Evolutionary conservation across 139 green algal genomes (phyloP), one percentile per base, ranked within the genome.

Genomic region (Micromonas commoda): DNA sequence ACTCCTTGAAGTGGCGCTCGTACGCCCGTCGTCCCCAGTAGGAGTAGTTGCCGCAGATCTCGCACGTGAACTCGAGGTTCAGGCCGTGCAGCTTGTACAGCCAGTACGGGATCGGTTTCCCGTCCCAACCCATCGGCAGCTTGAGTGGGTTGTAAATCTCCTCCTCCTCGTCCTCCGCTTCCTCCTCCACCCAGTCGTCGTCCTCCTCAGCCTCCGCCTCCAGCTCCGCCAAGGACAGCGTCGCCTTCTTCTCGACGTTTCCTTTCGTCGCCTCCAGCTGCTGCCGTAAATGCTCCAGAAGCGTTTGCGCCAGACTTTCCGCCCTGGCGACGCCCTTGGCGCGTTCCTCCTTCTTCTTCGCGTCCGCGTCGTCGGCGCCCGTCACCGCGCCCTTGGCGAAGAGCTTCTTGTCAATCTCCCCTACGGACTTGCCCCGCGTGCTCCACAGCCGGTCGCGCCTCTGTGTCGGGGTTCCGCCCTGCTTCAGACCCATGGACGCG

Each of bases 21-120:
- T 94, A 99, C 24, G 92, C 95, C 9, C 95, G 83, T 32, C 95
- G 89, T 29, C 94, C 94, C 89, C 91, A 95, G 83, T 97, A 99
- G 64, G 73, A 93, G 51, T 91, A 88, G 77, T 92, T 91, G 60
- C 95, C 95, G 80, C 95, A 99, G 65, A 99, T 98, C 86, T 99
- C 95, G 81, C 95, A 99, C 73, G 90, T 89, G 80, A 93, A 97
- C 83, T 97, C 92, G 73, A 95, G 89, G 79, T 97, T 97, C 26
- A 99, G 86, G 9, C 95, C 95, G 79, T 99, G 95, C 80, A 99
- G 88, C 87, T 98, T 98, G 89, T 99, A 99, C 32, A 99, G 91
- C 95, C 95, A 99, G 85, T 97, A 98, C 29, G 95, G 95, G 80
- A 99, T 99, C 79, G 95, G 95, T 88, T 98, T 99, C 75, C 95